Evolutionary conservation across 2,329 filamentous ascomycete genomes (phyloP).

Genomic region (Podosphaera fusca): DNA sequence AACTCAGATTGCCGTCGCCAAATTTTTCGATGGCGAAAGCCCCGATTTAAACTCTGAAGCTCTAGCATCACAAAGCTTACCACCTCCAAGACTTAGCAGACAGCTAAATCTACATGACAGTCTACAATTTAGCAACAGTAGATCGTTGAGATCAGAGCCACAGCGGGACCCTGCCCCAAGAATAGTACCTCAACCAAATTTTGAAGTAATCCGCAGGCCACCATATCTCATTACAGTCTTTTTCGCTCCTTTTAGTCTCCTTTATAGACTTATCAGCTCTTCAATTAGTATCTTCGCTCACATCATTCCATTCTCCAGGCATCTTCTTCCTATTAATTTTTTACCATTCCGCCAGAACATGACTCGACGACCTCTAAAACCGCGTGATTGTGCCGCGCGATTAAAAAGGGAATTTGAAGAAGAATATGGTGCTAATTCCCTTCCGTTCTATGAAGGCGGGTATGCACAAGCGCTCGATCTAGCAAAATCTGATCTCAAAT

Average conservation of each 20-base stretch:
- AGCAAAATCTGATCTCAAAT: slow-evolving; percentile 78
- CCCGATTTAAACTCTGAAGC: slow-evolving; percentile 63
- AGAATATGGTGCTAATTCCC: slow-evolving; percentile 49
- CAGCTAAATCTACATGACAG: slow-evolving; percentile 53
- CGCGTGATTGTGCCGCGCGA: slow-evolving; percentile 66
- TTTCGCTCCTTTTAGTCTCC: slow-evolving; percentile 58
- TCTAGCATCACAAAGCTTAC: slow-evolving; percentile 34
- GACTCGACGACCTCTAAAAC: slow-evolving; percentile 54
- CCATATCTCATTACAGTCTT: slow-evolving; percentile 57
- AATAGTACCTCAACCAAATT: slow-evolving; percentile 53
- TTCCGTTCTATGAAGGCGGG: slow-evolving; percentile 69
- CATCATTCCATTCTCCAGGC: slow-evolving; percentile 52
- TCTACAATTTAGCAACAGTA: slow-evolving; percentile 19
- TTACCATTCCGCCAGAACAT: slow-evolving; percentile 32
- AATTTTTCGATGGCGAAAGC: slow-evolving; percentile 92
- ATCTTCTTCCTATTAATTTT: slow-evolving; percentile 31
- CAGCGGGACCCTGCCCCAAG: slow-evolving; percentile 50
- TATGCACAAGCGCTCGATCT: slow-evolving; percentile 80
- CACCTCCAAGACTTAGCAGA: slow-evolving; percentile 37
- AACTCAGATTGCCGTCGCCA: slow-evolving; percentile 73
- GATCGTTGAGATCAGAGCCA: slow-evolving; percentile 15
- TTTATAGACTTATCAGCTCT: slow-evolving; percentile 48
- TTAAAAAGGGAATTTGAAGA: slow-evolving; percentile 91
- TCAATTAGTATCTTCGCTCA: slow-evolving; percentile 52
- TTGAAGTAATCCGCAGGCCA: slow-evolving; percentile 41